Percentiles rank a stretch among this genome's conserved stretches.
Conservation (phyloP, 768 basidiomycete species). For the Butyriboletus loyo region DNA sequence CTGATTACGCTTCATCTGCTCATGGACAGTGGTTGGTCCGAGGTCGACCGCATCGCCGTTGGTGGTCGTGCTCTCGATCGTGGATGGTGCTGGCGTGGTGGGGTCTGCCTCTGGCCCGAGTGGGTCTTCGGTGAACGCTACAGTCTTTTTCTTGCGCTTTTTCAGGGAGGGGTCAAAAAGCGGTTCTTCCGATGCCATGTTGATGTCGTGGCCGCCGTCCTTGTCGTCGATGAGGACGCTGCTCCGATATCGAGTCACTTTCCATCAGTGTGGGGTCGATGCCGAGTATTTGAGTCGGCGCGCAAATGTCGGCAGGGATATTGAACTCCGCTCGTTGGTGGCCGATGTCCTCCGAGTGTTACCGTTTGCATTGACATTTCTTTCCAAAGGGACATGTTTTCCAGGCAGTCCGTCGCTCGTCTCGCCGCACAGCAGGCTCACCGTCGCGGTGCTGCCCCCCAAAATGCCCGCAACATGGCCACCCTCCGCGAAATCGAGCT, state of each 20-base stretch:
- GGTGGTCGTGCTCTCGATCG: slow-evolving; percentile 66
- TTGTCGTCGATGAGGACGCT: slow-evolving; percentile 17
- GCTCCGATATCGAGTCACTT: slow-evolving; percentile 9
- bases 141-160: slow-evolving; percentile 85
- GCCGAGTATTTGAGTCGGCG: slow-evolving; percentile 29
- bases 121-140: slow-evolving; percentile 82
- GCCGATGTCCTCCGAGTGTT: slow-evolving; percentile 36
- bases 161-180: slow-evolving; percentile 82
- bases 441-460: slow-evolving; percentile 38
- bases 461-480: slow-evolving; percentile 83
- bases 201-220: slow-evolving; percentile 13
- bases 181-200: slow-evolving; percentile 68
- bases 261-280: slow-evolving; percentile 9
- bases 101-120: slow-evolving; percentile 81
- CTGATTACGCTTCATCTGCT: slow-evolving; percentile 58
- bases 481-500: slow-evolving; percentile 97
- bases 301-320: slow-evolving; percentile 14
- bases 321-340: slow-evolving; percentile 32
- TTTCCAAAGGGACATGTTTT: slow-evolving; percentile 40
- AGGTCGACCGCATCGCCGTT: slow-evolving; percentile 75
- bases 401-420: slow-evolving; percentile 46
- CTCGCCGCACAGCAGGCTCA: slow-evolving; percentile 38
- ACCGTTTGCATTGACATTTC: background rate
- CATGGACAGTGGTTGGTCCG: slow-evolving; percentile 71
- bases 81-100: slow-evolving; percentile 70